These are phyloP conservation scores for Linnemannia exigua DNA, from an alignment of 192 early-diverging fungal species.

Conservation along the genomic window DNA sequence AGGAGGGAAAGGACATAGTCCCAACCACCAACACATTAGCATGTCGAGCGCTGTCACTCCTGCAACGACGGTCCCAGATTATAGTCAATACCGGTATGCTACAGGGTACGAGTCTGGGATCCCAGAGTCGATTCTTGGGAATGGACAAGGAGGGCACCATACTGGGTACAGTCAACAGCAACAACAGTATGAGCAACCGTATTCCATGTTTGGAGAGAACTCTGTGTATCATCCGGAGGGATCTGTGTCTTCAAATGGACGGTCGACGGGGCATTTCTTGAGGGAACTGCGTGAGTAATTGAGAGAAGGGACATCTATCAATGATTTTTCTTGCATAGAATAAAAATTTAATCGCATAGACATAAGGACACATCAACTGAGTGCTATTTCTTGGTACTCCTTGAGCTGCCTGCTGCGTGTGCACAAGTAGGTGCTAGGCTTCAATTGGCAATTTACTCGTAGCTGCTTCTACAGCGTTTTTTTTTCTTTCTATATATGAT, in stretches of 20 bases:
- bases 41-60: slow-evolving; percentile 4
- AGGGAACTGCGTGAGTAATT: slow-evolving; percentile 40
- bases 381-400: no score
- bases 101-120: neutral
- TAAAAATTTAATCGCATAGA: neutral
- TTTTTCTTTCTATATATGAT: neutral
- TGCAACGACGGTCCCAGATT: slow-evolving; percentile 30
- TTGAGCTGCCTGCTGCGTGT: no score
- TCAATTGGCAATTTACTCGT: no score
- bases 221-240: neutral
- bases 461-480: no score
- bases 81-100: slow-evolving; percentile 24
- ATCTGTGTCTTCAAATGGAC: neutral
- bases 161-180: neutral
- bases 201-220: neutral
- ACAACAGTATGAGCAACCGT: neutral
- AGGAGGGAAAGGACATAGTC: neutral
- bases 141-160: slow-evolving; percentile 9
- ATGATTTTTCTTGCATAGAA: neutral
- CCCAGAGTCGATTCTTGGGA: neutral
- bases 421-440: no score
- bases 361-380: neutral
- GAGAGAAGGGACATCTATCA: neutral
- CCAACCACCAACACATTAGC: slow-evolving; percentile 15
- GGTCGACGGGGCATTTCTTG: slow-evolving; percentile 24